A percentile compares a stretch with the other conserved stretches of the same genome.
These are phyloP conservation scores for Pythium insidiosum DNA, from an alignment of 352 stramenopile genomes.

Conservation along the genomic window DNA sequence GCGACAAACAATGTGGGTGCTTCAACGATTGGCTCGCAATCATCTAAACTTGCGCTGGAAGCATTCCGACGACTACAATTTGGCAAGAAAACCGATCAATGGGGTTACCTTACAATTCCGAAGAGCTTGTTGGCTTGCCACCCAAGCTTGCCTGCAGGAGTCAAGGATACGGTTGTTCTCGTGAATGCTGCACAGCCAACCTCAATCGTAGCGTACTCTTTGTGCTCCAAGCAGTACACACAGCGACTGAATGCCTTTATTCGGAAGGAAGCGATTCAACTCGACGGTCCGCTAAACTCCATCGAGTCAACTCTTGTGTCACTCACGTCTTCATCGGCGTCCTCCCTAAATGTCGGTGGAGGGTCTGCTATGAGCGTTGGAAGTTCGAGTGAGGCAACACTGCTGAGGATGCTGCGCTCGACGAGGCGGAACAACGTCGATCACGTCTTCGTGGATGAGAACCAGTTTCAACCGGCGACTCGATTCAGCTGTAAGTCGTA, in stretches of 20 bases:
- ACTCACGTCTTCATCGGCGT: no score
- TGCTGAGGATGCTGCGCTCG: slow-evolving; percentile 65
- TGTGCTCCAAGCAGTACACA: slow-evolving; percentile 79
- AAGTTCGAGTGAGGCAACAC: slow-evolving; percentile 16
- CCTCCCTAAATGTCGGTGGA: no score
- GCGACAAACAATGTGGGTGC: slow-evolving; percentile 24
- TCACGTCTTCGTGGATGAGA: slow-evolving; percentile 81
- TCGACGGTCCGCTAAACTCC: slow-evolving; percentile 21
- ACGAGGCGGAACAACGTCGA: slow-evolving; percentile 74
- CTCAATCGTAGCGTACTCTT: slow-evolving; percentile 78
- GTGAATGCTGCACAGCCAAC: slow-evolving; percentile 78
- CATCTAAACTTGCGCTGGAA: slow-evolving; percentile 51
- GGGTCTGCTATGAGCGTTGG: neutral
- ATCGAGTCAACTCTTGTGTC: no score
- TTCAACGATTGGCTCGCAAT: slow-evolving; percentile 57
- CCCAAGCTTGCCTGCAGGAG: slow-evolving; percentile 58
- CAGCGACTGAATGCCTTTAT: slow-evolving; percentile 71
- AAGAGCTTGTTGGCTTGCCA: slow-evolving; percentile 79
- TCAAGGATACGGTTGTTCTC: slow-evolving; percentile 64
- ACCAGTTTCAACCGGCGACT: slow-evolving; percentile 72
- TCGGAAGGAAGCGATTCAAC: slow-evolving; percentile 35
- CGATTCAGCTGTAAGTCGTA: slow-evolving; percentile 86
- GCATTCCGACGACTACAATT: slow-evolving; percentile 57
- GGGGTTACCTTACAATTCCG: slow-evolving; percentile 68
- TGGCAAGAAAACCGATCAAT: slow-evolving; percentile 38